phyloP scores from a whole-genome alignment of 1,284 basidiomycete genomes.

The Kwoniella shivajii region DNA sequence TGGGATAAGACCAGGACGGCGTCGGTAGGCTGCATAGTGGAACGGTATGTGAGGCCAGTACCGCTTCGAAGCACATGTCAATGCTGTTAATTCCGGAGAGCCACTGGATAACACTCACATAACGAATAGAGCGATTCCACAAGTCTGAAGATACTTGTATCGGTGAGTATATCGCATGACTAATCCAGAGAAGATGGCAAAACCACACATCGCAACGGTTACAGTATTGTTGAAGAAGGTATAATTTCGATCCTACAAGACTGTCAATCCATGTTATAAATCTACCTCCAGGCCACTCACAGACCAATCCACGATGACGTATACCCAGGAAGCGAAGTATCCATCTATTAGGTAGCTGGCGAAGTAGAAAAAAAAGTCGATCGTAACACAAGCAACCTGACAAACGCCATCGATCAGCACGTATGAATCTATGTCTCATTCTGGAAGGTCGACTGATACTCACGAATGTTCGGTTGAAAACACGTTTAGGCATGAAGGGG shows the following conservation, averaged over 20 bases:
- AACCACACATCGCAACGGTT: slow-evolving; percentile 37
- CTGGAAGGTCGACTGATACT: no score
- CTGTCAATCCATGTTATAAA: no score
- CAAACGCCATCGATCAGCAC: no score
- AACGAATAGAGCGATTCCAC: slow-evolving; percentile 28
- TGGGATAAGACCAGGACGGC: slow-evolving; percentile 22
- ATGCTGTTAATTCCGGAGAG: no score
- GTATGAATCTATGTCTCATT: no score
- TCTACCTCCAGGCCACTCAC: no score
- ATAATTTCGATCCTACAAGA: slow-evolving; percentile 24
- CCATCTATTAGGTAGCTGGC: slow-evolving; percentile 32
- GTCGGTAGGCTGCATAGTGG: slow-evolving; percentile 1
- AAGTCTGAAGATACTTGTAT: slow-evolving; percentile 47
- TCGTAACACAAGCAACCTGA: slow-evolving; percentile 46
- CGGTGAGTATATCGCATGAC: slow-evolving; percentile 48
- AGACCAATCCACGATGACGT: slow-evolving; percentile 40
- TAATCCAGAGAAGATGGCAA: slow-evolving; percentile 44
- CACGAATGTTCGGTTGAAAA: slow-evolving; percentile 52
- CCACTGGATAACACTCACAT: slow-evolving; percentile 8
- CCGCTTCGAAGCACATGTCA: no score
- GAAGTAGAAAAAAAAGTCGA: slow-evolving; percentile 46
- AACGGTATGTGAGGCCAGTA: slow-evolving; percentile 13
- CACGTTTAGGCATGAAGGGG: slow-evolving; percentile 48
- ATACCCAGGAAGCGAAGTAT: slow-evolving; percentile 46
- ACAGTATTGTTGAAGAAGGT: slow-evolving; percentile 28